Base-by-base conservation (phyloP, 192 early-diverging fungal species). In the Geranomyces michiganensis region DNA sequence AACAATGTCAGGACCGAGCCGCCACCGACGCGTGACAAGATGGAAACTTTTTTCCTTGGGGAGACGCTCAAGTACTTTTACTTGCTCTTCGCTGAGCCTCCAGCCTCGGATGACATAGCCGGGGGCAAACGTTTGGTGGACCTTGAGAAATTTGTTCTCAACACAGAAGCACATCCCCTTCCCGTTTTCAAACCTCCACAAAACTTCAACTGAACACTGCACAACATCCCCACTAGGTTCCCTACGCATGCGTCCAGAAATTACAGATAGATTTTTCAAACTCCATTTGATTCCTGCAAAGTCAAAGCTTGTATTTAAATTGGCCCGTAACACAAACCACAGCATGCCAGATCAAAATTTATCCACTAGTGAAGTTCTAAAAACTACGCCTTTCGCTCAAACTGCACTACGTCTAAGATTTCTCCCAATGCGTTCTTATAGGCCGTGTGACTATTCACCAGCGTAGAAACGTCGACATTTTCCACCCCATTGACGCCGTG, bases 31-130 rank as follows among this genome's bases (percentile, higher is more conserved):
- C 76, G 82, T 22, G 82, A 93, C 79, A 89, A 89, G 71, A 93
- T 93, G 93, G 91, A 93, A 75, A 92, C 89, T 6, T 94, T 94
- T 69, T 92, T 87, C 73, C 70, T 90, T 73, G 74, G 93, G 0
- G 95, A 97, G 73, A 95, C 95, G 17, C 84, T 97, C 68, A 97
- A 97, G 78, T 97, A 97, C 68, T 81, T 96, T 41, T 97, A 94
- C 64, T 72, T 97, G 71, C 80, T 97, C 49, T 95, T 97, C 80
- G 82, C 87, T 32, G 87, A 88, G 0, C 79, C 29, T 2, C 78
- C 5, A 31, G 31, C 58, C 6, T 4, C 4, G 12, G 58, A 60
- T 19, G 24, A 27, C 24, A 19, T 7, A 6, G 85, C 82, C 14
- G 77, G 87, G 14, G 30, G 9, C 44, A 10, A 24, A 0, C 68